phyloP scores from a whole-genome alignment of 2,329 filamentous ascomycete species.

The Trichoderma citrinoviride region DNA sequence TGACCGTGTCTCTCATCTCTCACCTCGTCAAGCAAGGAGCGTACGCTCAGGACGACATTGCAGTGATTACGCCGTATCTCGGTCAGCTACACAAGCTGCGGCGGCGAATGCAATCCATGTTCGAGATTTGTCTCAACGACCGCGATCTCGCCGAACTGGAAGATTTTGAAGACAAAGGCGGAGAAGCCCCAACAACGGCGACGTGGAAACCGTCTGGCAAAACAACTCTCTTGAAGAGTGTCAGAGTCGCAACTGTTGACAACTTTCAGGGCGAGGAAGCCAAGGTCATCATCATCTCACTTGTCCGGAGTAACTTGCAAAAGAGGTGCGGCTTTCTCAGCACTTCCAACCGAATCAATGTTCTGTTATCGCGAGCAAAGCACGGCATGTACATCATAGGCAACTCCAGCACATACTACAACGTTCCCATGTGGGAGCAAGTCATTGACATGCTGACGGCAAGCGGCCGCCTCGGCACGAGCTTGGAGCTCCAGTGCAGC shows the following conservation, averaged over 20 bases:
- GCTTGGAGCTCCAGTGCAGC: constrained; percentile 56
- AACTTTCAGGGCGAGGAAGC: constrained; percentile 79
- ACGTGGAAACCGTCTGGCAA: background rate
- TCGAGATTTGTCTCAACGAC: constrained; percentile 63
- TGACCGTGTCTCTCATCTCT: constrained; percentile 60
- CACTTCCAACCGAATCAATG: constrained; percentile 66
- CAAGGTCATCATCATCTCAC: constrained; percentile 65
- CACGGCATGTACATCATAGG: constrained; percentile 72
- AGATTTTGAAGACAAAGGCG: constrained; percentile 33
- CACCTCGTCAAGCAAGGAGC: constrained; percentile 64
- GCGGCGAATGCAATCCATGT: constrained; percentile 43
- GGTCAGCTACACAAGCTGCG: constrained; percentile 56
- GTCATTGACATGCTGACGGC: constrained; percentile 53
- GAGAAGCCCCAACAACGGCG: background rate
- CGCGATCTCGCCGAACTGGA: constrained; percentile 56
- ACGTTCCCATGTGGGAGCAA: constrained; percentile 61
- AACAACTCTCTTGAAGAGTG: constrained; percentile 40
- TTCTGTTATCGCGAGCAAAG: constrained; percentile 63
- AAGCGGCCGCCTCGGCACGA: constrained; percentile 46
- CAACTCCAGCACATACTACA: constrained; percentile 56
- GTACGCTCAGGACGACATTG: constrained; percentile 61
- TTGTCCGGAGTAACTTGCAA: constrained; percentile 66
- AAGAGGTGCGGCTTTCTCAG: constrained; percentile 62
- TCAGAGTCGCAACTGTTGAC: constrained; percentile 64
- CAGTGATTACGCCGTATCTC: constrained; percentile 65